Evolutionary conservation across 192 early-diverging fungal genomes (phyloP).

Genomic region (Spizellomyces sp.): DNA sequence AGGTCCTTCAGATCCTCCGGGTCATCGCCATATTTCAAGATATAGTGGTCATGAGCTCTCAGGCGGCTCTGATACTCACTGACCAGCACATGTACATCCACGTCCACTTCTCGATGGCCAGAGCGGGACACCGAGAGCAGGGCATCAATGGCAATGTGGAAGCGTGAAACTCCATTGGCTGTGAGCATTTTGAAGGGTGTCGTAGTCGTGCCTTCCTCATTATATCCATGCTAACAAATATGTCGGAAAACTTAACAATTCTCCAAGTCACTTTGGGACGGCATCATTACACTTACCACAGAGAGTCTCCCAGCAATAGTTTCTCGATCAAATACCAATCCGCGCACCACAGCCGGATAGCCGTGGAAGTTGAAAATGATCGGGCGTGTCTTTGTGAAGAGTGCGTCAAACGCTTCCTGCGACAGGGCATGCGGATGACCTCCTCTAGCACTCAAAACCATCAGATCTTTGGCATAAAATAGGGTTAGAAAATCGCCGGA

Average conservation of each 20-base stretch:
- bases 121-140: slow-evolving; percentile 11
- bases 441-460: slow-evolving; percentile 35
- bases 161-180: slow-evolving; percentile 37
- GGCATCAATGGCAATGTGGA: slow-evolving; percentile 42
- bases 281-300: slow-evolving; percentile 22
- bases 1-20: slow-evolving; percentile 29
- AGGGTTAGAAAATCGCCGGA: background rate
- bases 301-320: slow-evolving; percentile 18
- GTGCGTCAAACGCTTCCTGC: slow-evolving; percentile 31
- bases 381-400: slow-evolving; percentile 42
- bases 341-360: slow-evolving; percentile 42
- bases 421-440: slow-evolving; percentile 46
- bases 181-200: slow-evolving; percentile 50
- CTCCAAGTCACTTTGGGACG: too few relatives aligned
- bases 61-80: slow-evolving; percentile 29
- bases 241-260: background rate
- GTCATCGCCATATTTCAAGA: slow-evolving; percentile 38
- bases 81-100: slow-evolving; percentile 32
- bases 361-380: slow-evolving; percentile 53
- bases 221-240: slow-evolving; percentile 38
- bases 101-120: slow-evolving; percentile 12
- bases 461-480: slow-evolving; percentile 32
- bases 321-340: slow-evolving; percentile 35
- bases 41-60: slow-evolving; percentile 39
- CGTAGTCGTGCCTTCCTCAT: slow-evolving; percentile 52